Evolutionary conservation across 116 monocot genomes (phyloP), one percentile per base, ranked within the genome.

Genomic region (Iris pallida): DNA sequence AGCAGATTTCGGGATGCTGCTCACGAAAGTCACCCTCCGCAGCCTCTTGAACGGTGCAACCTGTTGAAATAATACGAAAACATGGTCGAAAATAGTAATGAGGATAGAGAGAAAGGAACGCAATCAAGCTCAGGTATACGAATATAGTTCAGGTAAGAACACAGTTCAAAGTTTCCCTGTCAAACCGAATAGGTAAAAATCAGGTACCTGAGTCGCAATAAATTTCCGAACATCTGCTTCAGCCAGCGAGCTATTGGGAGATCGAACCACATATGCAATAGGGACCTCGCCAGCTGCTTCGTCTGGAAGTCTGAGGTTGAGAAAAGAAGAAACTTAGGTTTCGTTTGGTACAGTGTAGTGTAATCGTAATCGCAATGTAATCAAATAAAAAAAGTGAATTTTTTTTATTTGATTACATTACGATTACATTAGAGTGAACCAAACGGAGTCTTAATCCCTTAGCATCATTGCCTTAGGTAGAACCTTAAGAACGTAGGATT

Each of bases 211-310:
- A 40, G 77, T 65, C 16, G 82, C 81, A 49, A 97, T 87, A 57
- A 97, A 92, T 49, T 76, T 78, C 72, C 87, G 63, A n/a, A 97
- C 90, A 68, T 87, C 80, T 6, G 48, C 64, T 90, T 81, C 97
- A n/a, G 85, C 85, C 18, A 97, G 65, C 0, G 73, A 83, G 65
- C 89, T 92, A 8, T 70, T 75, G 4, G 78, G 61, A 51, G 81
- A 74, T 9, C 72, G 87, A 15, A 97, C 97, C 15, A 97, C 85
- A 73, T 75, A 97, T 18, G 90, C 97, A 55, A 92, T 65, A 20
- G 97, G 92, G 66, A 92, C 90, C 76, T 96, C 87, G 43, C 96
- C 96, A 42, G 89, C 96, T 83, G 89, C 89, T 30, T 68, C 85
- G 83, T 96, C 89, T 54, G 90, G 88, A 75, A 83, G 78, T 75